phyloP scores from a whole-genome alignment of 306 rosid genomes.

The Lathyrus oleraceus region DNA sequence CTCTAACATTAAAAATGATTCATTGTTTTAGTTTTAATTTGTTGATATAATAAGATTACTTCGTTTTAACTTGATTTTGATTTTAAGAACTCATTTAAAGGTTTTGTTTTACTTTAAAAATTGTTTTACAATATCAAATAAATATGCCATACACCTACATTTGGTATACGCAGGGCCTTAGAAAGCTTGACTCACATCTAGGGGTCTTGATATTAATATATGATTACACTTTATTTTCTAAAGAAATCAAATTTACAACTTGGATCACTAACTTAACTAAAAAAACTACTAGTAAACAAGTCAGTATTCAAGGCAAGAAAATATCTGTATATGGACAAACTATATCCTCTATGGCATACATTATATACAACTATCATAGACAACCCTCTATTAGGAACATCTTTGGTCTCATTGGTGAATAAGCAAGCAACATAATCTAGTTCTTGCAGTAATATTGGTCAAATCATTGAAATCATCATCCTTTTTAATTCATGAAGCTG shows the following conservation, averaged over 20 bases:
- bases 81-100: not conserved
- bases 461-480: slow-evolving; percentile 30
- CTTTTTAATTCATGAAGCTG: slow-evolving; percentile 10
- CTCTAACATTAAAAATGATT: too few relatives aligned
- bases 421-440: slow-evolving; percentile 20
- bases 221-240: slow-evolving; percentile 36
- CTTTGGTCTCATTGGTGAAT: slow-evolving; percentile 23
- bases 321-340: slow-evolving; percentile 37
- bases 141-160: not conserved
- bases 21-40: too few relatives aligned
- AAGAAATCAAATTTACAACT: slow-evolving; percentile 47
- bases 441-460: slow-evolving; percentile 8
- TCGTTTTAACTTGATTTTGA: too few relatives aligned
- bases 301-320: slow-evolving; percentile 24
- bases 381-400: slow-evolving; percentile 12
- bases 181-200: not conserved
- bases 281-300: slow-evolving; percentile 28
- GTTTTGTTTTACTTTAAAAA: not conserved
- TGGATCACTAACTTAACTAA: slow-evolving; percentile 31
- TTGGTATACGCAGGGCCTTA: not conserved
- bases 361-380: slow-evolving; percentile 40
- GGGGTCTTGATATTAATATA: not conserved
- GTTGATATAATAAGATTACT: too few relatives aligned
- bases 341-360: slow-evolving; percentile 46
- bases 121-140: not conserved